A percentile compares a stretch with the other conserved stretches of the same genome.
These are phyloP conservation scores for Ceratocystis cubensis DNA, from an alignment of 2,329 filamentous ascomycete genomes.

Conservation along the genomic window DNA sequence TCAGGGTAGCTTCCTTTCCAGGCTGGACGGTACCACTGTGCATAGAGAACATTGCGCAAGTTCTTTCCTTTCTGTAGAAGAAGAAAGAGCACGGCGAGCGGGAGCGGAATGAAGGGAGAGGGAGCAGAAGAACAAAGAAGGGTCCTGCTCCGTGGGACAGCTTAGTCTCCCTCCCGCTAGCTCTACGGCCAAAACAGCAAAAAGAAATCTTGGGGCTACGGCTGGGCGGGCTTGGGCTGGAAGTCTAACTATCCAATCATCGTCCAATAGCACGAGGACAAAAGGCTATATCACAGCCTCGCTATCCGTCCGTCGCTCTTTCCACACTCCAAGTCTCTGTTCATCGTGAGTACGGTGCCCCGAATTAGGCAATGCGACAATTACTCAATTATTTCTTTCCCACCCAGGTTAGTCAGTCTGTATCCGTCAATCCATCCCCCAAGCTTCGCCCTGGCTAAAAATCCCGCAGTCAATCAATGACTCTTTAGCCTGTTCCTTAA, in stretches of 20 bases:
- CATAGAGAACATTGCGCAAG: too few relatives aligned
- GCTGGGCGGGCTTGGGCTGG: neutral
- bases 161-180: neutral
- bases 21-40: too few relatives aligned
- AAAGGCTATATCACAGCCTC: neutral
- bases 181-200: neutral
- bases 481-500: constrained; percentile 1
- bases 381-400: too few relatives aligned
- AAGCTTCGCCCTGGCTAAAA: neutral
- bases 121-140: neutral
- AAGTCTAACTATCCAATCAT: neutral
- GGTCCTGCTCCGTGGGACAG: neutral
- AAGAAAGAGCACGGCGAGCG: neutral
- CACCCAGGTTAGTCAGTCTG: too few relatives aligned
- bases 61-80: neutral
- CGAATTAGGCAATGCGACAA: too few relatives aligned
- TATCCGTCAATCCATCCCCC: too few relatives aligned
- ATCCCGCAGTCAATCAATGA: neutral
- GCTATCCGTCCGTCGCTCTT: neutral
- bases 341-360: neutral
- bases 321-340: neutral
- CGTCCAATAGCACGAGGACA: neutral
- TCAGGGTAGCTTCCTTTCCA: too few relatives aligned
- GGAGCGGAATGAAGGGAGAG: neutral
- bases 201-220: too few relatives aligned